Evolutionary conservation across 2,329 filamentous ascomycete species (phyloP).

Genomic region (Cytospora mali): DNA sequence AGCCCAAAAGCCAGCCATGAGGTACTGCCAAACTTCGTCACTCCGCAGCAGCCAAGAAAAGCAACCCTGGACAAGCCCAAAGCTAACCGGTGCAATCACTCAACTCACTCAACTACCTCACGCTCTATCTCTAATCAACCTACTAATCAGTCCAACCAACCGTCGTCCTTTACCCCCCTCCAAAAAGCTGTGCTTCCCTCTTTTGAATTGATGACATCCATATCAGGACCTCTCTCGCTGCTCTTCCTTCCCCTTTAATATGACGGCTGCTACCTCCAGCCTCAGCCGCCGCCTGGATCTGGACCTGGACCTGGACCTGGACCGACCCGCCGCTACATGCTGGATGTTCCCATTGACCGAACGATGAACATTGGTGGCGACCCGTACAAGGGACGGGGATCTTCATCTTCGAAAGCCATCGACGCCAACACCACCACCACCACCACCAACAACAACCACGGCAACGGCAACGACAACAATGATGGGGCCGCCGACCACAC

Average conservation of each 20-base stretch:
- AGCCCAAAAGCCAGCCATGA: background rate
- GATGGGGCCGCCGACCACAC: constrained; percentile 12
- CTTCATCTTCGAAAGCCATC: constrained; percentile 8
- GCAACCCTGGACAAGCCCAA: constrained; percentile 4
- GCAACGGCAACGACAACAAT: constrained; percentile 16
- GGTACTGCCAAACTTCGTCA: constrained; percentile 9
- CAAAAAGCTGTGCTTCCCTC: background rate
- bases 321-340: constrained; percentile 20
- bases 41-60: constrained; percentile 16
- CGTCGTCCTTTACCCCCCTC: background rate
- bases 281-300: constrained; percentile 17
- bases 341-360: constrained; percentile 23
- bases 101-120: no score
- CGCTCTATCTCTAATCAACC: no score
- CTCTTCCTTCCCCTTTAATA: constrained; percentile 21
- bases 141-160: background rate
- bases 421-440: constrained; percentile 6
- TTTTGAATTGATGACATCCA: constrained; percentile 17
- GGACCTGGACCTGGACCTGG: constrained; percentile 17
- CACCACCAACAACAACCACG: constrained; percentile 8
- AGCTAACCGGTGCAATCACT: background rate
- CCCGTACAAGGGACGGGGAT: constrained; percentile 18
- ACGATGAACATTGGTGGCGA: constrained; percentile 27
- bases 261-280: constrained; percentile 28
- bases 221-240: constrained; percentile 17